These are phyloP conservation scores for Populus pruinosa DNA, from an alignment of 345 rosid species.

Conservation along the genomic window DNA sequence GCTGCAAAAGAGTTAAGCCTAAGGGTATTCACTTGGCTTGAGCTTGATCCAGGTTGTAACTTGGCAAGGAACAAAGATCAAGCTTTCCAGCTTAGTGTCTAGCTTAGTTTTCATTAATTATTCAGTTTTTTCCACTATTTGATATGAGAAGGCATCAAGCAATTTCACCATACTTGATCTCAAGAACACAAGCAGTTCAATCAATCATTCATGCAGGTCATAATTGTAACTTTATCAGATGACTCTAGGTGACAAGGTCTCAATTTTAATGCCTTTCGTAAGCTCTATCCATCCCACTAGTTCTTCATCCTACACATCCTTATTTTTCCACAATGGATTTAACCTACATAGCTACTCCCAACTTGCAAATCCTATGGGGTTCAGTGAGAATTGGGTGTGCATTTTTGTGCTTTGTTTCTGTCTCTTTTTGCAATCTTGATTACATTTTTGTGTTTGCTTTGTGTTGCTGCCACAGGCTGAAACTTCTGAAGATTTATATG, in stretches of 20 bases:
- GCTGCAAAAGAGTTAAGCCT: background rate
- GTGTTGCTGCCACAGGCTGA: conserved; percentile 60
- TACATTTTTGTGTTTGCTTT: background rate
- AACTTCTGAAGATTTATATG: conserved; percentile 76
- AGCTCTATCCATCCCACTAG: background rate
- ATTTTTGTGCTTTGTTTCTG: background rate
- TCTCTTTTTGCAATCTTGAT: background rate
- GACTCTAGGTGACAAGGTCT: background rate
- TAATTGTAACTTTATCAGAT: background rate
- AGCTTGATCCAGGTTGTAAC: background rate
- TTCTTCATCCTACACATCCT: background rate
- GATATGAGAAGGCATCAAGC: background rate
- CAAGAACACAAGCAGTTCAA: background rate
- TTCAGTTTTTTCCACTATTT: background rate
- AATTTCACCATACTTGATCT: background rate
- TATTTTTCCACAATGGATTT: background rate
- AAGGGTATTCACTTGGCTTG: background rate
- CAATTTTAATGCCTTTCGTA: background rate
- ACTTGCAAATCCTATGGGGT: background rate
- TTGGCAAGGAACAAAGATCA: background rate
- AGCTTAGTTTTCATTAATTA: background rate
- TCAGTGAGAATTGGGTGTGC: background rate
- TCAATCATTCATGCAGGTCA: background rate
- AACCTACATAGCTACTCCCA: background rate
- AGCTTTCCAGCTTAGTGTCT: background rate